phyloP scores from a whole-genome alignment of 176 grass and related monocot genomes.

The Ananas comosus region DNA sequence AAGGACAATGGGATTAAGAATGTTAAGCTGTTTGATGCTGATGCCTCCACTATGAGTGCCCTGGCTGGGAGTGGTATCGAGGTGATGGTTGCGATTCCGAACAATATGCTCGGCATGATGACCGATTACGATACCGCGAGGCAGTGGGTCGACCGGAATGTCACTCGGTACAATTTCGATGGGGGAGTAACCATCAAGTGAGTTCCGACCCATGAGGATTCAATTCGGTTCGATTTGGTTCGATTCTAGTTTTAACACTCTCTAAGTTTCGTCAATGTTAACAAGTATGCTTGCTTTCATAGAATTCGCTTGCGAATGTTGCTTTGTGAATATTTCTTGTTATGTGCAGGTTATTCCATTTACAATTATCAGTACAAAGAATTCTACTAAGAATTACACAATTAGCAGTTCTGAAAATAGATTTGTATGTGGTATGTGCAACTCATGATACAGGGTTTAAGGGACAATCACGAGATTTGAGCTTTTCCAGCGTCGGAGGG shows the following conservation, averaged over 20 bases:
- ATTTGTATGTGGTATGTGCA: too few species aligned
- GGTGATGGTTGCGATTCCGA: slow-evolving; percentile 48
- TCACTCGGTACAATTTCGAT: slow-evolving; percentile 28
- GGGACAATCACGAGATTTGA: too few species aligned
- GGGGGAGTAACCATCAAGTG: slow-evolving; percentile 48
- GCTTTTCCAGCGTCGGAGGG: too few species aligned
- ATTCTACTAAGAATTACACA: too few species aligned
- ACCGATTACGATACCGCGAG: slow-evolving; percentile 25
- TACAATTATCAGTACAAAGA: too few species aligned
- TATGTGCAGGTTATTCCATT: too few species aligned
- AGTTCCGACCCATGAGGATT: neutral
- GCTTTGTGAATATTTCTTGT: neutral
- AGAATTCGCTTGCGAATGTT: neutral
- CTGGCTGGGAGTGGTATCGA: slow-evolving; percentile 28
- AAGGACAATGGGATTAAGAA: slow-evolving; percentile 40
- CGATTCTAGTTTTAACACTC: neutral
- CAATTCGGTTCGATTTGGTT: neutral
- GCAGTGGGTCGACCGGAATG: slow-evolving; percentile 39
- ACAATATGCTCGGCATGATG: slow-evolving; percentile 37
- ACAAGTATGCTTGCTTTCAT: neutral
- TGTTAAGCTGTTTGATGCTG: slow-evolving; percentile 45
- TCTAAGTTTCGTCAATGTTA: neutral
- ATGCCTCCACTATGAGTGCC: slow-evolving; percentile 19
- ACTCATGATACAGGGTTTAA: too few species aligned
- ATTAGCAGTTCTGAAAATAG: too few species aligned